These are phyloP conservation scores for Madurella mycetomatis DNA, from an alignment of 2,329 filamentous ascomycete genomes.

Conservation along the genomic window DNA sequence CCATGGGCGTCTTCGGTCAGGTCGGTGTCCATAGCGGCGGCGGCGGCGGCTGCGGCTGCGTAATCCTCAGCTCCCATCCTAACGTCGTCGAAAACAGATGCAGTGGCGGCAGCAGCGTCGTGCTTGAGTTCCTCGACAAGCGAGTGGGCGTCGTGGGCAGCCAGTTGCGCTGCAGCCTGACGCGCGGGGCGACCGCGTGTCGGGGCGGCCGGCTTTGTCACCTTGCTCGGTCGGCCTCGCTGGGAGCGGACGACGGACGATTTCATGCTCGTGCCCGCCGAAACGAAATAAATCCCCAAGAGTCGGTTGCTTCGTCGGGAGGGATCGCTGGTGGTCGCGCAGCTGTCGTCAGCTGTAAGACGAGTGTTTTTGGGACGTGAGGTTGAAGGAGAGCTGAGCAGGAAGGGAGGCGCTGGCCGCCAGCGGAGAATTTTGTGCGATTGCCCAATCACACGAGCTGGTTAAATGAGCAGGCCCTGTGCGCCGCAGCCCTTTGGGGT, in stretches of 20 bases:
- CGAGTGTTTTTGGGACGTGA: slow-evolving; percentile 17
- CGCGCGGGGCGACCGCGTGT: slow-evolving; percentile 29
- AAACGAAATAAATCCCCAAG: slow-evolving; percentile 5
- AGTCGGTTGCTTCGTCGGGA: slow-evolving; percentile 11
- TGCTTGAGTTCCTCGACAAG: slow-evolving; percentile 25
- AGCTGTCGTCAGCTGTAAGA: slow-evolving; percentile 29
- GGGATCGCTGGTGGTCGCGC: slow-evolving; percentile 19
- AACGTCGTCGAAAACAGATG: slow-evolving; percentile 22
- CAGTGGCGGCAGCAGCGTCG: slow-evolving; percentile 24
- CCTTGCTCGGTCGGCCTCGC: slow-evolving; percentile 39
- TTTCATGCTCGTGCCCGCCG: slow-evolving; percentile 23
- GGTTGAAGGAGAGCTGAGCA: slow-evolving; percentile 11
- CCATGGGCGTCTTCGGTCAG: slow-evolving; percentile 23
- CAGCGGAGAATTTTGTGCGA: slow-evolving; percentile 17
- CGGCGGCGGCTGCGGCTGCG: slow-evolving; percentile 32
- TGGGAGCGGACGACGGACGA: slow-evolving; percentile 27
- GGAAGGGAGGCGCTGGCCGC: slow-evolving; percentile 7
- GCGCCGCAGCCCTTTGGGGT: not conserved
- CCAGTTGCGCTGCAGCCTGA: slow-evolving; percentile 17
- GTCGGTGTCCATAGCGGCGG: slow-evolving; percentile 29
- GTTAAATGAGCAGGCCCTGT: not conserved
- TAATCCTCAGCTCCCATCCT: slow-evolving; percentile 24
- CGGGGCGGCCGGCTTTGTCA: slow-evolving; percentile 37
- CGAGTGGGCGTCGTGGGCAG: slow-evolving; percentile 13
- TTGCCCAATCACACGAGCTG: slow-evolving; percentile 15